Conservation (phyloP, 2,329 filamentous ascomycete genomes). For the Chalara sp. region DNA sequence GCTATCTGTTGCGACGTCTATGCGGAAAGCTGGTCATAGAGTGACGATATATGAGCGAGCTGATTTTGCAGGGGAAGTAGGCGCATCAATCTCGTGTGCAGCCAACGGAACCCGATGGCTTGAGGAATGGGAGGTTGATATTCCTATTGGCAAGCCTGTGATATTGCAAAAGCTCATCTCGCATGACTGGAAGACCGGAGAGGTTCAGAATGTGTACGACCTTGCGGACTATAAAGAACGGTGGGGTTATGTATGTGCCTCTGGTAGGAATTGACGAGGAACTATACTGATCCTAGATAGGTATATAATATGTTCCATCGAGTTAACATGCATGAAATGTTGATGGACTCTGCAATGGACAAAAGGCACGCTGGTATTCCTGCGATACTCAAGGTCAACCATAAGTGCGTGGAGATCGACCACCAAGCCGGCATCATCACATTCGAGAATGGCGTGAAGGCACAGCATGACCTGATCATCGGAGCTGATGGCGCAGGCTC, state of each 20-base stretch:
- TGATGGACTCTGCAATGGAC: constrained; percentile 50
- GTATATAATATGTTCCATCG: constrained; percentile 63
- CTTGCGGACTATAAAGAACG: constrained; percentile 57
- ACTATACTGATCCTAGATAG: neutral
- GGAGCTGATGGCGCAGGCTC: constrained; percentile 51
- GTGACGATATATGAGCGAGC: constrained; percentile 58
- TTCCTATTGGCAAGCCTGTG: constrained; percentile 57
- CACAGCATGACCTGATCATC: constrained; percentile 28
- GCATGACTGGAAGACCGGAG: constrained; percentile 61
- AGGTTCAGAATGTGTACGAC: constrained; percentile 56
- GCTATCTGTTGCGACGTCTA: constrained; percentile 40
- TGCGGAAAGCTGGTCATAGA: constrained; percentile 44
- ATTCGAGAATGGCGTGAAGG: constrained; percentile 25
- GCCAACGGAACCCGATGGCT: constrained; percentile 64
- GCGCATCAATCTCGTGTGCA: constrained; percentile 59
- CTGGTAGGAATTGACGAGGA: constrained; percentile 17
- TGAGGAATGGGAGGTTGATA: constrained; percentile 59
- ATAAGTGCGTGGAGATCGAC: constrained; percentile 38
- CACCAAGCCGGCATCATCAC: constrained; percentile 38
- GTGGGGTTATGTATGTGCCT: constrained; percentile 45
- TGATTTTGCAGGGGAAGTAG: constrained; percentile 60
- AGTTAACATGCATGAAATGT: constrained; percentile 60
- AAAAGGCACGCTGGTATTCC: constrained; percentile 49
- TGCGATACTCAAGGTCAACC: constrained; percentile 48
- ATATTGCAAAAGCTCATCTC: constrained; percentile 60